Conservation (phyloP, 768 basidiomycete genomes). For the Paxillus rubicundulus region DNA sequence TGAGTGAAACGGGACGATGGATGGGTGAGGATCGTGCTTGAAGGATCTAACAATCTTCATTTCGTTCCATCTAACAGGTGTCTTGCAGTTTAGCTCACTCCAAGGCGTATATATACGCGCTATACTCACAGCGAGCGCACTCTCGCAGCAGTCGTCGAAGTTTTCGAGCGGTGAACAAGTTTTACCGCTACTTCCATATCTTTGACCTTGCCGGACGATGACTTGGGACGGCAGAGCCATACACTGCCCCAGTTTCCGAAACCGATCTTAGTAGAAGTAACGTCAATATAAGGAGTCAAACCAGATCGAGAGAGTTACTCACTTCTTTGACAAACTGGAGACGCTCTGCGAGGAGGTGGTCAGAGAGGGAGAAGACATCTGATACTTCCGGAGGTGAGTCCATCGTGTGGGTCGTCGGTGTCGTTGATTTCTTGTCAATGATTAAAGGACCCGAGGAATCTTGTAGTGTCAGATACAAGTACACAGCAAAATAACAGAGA, state of each 20-base stretch:
- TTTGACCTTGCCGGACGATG: constrained; percentile 41
- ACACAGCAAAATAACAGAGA: constrained; percentile 11
- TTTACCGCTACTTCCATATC: constrained; percentile 79
- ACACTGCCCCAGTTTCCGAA: constrained; percentile 94
- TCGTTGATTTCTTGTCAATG: background rate
- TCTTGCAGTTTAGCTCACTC: background rate
- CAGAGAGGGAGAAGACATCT: constrained; percentile 74
- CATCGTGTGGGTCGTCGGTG: constrained; percentile 14
- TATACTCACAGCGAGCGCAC: constrained; percentile 77
- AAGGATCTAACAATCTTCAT: constrained; percentile 92
- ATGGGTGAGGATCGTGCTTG: constrained; percentile 83
- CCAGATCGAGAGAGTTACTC: constrained; percentile 10
- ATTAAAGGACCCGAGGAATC: background rate
- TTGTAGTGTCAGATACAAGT: constrained; percentile 20
- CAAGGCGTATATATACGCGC: background rate
- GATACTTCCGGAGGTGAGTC: constrained; percentile 26
- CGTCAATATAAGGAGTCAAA: background rate
- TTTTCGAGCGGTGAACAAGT: constrained; percentile 82
- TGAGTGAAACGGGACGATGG: constrained; percentile 88
- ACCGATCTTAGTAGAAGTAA: constrained; percentile 57
- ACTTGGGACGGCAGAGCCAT: constrained; percentile 72
- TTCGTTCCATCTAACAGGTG: constrained; percentile 81
- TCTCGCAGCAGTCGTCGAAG: constrained; percentile 82
- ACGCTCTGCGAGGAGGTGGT: constrained; percentile 66
- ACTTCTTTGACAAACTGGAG: constrained; percentile 78